phyloP scores from a whole-genome alignment of 352 stramenopile species.

The Elongisporangium prolatum region DNA sequence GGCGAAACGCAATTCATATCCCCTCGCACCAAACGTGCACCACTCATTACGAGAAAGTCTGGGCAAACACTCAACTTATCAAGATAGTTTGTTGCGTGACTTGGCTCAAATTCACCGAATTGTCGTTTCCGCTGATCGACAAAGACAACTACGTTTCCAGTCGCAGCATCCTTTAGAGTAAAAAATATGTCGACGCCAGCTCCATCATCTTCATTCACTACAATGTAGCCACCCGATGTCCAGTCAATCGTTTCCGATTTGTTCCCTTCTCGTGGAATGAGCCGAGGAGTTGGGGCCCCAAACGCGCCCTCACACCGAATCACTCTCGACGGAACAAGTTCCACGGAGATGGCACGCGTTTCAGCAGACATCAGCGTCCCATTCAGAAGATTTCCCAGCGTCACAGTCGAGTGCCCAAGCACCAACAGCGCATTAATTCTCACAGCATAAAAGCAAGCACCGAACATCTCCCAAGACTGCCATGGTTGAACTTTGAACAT shows the following conservation, averaged over 20 bases:
- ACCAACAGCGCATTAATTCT: slow-evolving; percentile 27
- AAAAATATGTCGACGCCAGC: slow-evolving; percentile 28
- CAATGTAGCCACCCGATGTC: slow-evolving; percentile 4
- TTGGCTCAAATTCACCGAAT: background rate
- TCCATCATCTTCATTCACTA: slow-evolving; percentile 18
- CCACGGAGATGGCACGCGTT: background rate
- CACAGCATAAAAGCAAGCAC: slow-evolving; percentile 31
- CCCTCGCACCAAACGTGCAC: background rate
- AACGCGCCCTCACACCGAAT: background rate
- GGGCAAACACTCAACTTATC: background rate
- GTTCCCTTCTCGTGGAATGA: background rate
- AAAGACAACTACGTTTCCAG: slow-evolving; percentile 1
- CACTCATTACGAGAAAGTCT: background rate
- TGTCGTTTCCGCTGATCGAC: background rate
- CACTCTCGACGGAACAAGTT: background rate
- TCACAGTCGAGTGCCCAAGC: slow-evolving; percentile 18
- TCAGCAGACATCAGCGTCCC: background rate
- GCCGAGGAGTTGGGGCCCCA: background rate
- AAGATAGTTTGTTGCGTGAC: background rate
- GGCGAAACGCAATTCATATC: background rate
- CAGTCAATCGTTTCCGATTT: slow-evolving; percentile 3
- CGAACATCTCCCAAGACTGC: slow-evolving; percentile 18
- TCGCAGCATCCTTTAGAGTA: slow-evolving; percentile 18
- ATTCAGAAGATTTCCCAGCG: slow-evolving; percentile 1
- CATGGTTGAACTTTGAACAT: too few species aligned